Conservation (phyloP, 768 basidiomycete genomes). For the Kwoniella sp. region DNA sequence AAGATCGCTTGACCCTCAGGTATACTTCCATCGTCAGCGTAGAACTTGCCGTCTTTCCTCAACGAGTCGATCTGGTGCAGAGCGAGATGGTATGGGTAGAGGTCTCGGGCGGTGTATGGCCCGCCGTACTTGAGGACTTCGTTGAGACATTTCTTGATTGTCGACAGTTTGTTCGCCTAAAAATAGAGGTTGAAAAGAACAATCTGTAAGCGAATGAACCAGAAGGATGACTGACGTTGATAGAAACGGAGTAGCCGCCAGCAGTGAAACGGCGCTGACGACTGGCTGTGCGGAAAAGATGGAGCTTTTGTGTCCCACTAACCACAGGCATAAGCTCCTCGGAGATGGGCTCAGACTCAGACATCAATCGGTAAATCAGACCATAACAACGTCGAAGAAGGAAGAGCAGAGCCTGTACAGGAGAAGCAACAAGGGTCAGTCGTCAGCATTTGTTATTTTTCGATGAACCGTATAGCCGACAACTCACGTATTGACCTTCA, state of each 20-base stretch:
- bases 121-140: slow-evolving; percentile 95
- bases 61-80: slow-evolving; percentile 92
- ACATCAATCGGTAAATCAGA: slow-evolving; percentile 86
- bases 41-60: slow-evolving; percentile 89
- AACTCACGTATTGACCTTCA: slow-evolving; percentile 86
- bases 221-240: too few species aligned
- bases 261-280: too few species aligned
- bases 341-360: slow-evolving; percentile 93
- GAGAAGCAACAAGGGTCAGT: background rate
- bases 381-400: slow-evolving; percentile 93
- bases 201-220: background rate
- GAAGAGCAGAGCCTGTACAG: slow-evolving; percentile 78
- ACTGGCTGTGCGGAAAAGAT: too few species aligned
- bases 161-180: slow-evolving; percentile 93
- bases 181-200: background rate
- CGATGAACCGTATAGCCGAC: too few species aligned
- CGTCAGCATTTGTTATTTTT: too few species aligned
- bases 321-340: slow-evolving; percentile 98
- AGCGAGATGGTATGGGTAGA: slow-evolving; percentile 94
- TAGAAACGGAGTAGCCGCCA: too few species aligned
- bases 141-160: slow-evolving; percentile 94
- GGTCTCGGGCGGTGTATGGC: slow-evolving; percentile 83
- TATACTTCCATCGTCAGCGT: slow-evolving; percentile 80
- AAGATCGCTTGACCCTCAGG: slow-evolving; percentile 97
- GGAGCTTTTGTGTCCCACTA: too few species aligned